phyloP scores from a whole-genome alignment of 805 yeast species.

The Candida bentonensis region DNA sequence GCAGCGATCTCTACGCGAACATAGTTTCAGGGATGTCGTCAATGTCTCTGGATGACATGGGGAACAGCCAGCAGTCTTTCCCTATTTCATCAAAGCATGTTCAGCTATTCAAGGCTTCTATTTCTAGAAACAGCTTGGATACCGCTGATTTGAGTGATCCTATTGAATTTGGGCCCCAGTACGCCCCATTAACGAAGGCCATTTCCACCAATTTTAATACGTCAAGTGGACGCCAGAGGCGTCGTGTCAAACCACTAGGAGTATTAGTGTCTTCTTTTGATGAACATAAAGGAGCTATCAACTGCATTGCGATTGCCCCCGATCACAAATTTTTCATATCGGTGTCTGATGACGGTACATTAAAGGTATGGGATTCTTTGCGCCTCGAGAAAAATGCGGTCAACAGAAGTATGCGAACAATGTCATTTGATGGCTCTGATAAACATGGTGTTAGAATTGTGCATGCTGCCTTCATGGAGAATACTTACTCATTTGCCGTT shows the following conservation, averaged over 20 bases:
- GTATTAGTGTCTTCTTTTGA: constrained; percentile 46
- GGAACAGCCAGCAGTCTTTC: background rate
- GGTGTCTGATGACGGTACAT: constrained; percentile 59
- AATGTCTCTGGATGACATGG: background rate
- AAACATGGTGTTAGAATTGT: constrained; percentile 4
- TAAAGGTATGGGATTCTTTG: constrained; percentile 67
- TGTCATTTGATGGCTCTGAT: constrained; percentile 11
- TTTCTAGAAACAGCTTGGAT: constrained; percentile 40
- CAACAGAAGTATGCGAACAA: constrained; percentile 31
- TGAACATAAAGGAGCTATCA: constrained; percentile 50
- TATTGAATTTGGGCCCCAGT: constrained; percentile 48
- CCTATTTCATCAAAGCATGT: constrained; percentile 18
- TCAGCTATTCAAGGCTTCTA: constrained; percentile 51
- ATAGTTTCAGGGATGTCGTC: background rate
- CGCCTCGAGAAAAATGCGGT: constrained; percentile 48
- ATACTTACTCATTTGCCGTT: constrained; percentile 17
- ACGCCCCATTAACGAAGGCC: constrained; percentile 2
- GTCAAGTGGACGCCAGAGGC: constrained; percentile 1
- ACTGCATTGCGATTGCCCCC: constrained; percentile 42
- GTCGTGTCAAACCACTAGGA: constrained; percentile 31
- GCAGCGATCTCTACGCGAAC: background rate
- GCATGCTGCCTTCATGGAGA: constrained; percentile 15
- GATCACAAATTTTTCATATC: constrained; percentile 56
- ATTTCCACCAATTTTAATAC: background rate
- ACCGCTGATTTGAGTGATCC: constrained; percentile 42